Evolutionary conservation across 1,284 basidiomycete species (phyloP).

Genomic region (Austropuccinia psidii): DNA sequence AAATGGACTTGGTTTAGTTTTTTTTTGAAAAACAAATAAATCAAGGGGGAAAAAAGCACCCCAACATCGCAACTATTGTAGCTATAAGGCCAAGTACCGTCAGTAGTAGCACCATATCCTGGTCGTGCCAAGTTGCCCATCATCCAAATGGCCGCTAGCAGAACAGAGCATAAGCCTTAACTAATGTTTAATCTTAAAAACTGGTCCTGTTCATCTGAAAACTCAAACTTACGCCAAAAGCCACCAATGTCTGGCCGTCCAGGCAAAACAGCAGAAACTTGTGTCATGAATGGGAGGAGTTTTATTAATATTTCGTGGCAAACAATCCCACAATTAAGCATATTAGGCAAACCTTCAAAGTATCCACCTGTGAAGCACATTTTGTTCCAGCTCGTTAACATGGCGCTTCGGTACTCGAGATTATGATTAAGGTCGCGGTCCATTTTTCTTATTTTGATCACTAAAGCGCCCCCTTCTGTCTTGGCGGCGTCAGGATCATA

Average conservation of each 20-base stretch:
- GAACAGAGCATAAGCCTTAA: slow-evolving; percentile 38
- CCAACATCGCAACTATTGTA: slow-evolving; percentile 46
- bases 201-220: slow-evolving; percentile 41
- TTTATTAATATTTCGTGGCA: not conserved
- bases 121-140: slow-evolving; percentile 47
- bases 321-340: not conserved
- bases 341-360: slow-evolving; percentile 21
- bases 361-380: slow-evolving; percentile 47
- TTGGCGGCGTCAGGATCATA: slow-evolving; percentile 46
- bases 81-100: slow-evolving; percentile 46
- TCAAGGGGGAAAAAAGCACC: not conserved
- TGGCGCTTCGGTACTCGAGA: slow-evolving; percentile 27
- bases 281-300: not conserved
- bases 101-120: slow-evolving; percentile 46
- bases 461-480: slow-evolving; percentile 43
- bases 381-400: slow-evolving; percentile 43
- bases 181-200: slow-evolving; percentile 38
- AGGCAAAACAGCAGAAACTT: slow-evolving; percentile 33
- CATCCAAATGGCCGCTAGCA: slow-evolving; percentile 44
- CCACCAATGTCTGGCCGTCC: slow-evolving; percentile 42
- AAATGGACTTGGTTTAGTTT: not conserved
- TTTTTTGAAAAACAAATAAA: not conserved
- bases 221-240: slow-evolving; percentile 38
- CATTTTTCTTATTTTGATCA: slow-evolving; percentile 42
- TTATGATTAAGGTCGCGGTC: slow-evolving; percentile 32